Evolutionary conservation across 805 yeast genomes (phyloP).

Genomic region (Yarrowia sp.): DNA sequence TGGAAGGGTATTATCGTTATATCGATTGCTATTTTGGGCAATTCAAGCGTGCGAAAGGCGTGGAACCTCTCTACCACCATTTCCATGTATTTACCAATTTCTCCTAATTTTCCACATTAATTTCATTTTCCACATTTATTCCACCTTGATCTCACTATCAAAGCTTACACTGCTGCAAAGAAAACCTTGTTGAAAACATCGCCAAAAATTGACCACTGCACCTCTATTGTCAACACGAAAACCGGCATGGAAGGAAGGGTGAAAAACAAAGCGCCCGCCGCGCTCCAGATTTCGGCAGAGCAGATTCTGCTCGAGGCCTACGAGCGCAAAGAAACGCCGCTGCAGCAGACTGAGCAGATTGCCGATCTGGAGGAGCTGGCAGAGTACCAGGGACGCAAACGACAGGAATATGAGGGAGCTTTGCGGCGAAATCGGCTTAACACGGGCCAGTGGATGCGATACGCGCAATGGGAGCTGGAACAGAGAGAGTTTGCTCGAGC

Average conservation of each 20-base stretch:
- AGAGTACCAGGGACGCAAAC: conserved; percentile 75
- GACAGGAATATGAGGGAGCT: conserved; percentile 87
- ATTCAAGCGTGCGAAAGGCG: no score
- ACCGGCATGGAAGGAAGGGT: conserved; percentile 43
- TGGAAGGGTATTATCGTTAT: no score
- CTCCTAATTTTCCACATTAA: no score
- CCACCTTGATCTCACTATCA: neutral
- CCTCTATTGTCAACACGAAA: neutral
- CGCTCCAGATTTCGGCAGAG: conserved; percentile 68
- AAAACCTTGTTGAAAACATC: conserved; percentile 14
- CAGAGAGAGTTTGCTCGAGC: conserved; percentile 82
- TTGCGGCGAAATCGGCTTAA: conserved; percentile 82
- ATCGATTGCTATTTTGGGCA: no score
- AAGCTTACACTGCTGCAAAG: conserved; percentile 17
- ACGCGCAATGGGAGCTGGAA: conserved; percentile 85
- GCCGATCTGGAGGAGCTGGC: conserved; percentile 62
- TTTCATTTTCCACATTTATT: no score
- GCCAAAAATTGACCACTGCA: conserved; percentile 5
- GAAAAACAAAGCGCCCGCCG: conserved; percentile 56
- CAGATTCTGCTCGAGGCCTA: conserved; percentile 69
- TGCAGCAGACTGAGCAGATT: conserved; percentile 54
- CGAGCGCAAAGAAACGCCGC: conserved; percentile 55
- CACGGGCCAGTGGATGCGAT: conserved; percentile 87
- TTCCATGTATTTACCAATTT: no score
- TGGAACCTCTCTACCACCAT: no score